Percentiles rank a stretch among this genome's conserved stretches.
phyloP scores from a whole-genome alignment of 495 filamentous ascomycete species.

The Amniculicola lignicola region DNA sequence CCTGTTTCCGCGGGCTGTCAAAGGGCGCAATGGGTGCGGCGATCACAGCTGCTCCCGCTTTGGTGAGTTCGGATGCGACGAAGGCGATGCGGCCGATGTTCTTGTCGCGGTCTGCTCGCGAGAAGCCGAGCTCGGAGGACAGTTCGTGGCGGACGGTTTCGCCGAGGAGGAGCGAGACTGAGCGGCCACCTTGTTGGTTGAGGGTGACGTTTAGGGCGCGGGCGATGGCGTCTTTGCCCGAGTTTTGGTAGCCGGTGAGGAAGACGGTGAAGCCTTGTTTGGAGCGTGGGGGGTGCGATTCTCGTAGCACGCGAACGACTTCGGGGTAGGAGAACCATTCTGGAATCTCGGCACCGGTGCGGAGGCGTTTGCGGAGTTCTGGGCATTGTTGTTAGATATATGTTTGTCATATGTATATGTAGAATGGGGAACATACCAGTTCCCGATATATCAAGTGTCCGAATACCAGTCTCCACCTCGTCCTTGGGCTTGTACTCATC shows the following conservation, averaged over 20 bases:
- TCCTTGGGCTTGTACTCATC: constrained; percentile 95
- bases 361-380: constrained; percentile 85
- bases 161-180: constrained; percentile 88
- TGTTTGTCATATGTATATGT: background rate
- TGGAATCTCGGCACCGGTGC: constrained; percentile 88
- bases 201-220: constrained; percentile 94
- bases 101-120: constrained; percentile 83
- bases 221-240: constrained; percentile 92
- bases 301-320: constrained; percentile 90
- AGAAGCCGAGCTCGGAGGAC: constrained; percentile 93
- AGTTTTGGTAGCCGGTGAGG: constrained; percentile 94
- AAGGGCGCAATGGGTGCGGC: constrained; percentile 97
- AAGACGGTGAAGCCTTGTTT: constrained; percentile 97
- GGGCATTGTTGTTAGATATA: background rate
- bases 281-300: constrained; percentile 86
- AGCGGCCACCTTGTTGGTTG: constrained; percentile 95
- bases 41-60: constrained; percentile 90
- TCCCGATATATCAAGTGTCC: constrained; percentile 95
- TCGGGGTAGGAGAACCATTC: constrained; percentile 99
- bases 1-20: constrained; percentile 67
- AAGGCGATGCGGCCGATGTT: constrained; percentile 97
- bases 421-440: constrained; percentile 47
- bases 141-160: constrained; percentile 93
- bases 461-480: constrained; percentile 74
- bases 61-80: constrained; percentile 89